These are phyloP conservation scores for Penicillium roqueforti DNA, from an alignment of 495 filamentous ascomycete species.

Conservation along the genomic window DNA sequence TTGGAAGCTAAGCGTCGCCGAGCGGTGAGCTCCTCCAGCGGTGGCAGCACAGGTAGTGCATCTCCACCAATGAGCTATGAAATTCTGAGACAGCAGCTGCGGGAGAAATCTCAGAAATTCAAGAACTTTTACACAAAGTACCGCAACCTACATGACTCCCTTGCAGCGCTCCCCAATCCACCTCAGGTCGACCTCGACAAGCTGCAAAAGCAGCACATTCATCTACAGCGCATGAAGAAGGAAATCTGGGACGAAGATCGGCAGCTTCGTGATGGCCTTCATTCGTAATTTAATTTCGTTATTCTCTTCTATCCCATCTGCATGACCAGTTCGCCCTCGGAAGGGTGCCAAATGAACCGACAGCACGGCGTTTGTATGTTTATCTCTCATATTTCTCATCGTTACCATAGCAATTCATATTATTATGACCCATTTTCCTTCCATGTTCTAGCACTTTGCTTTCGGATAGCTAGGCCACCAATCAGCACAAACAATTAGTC, in stretches of 20 bases:
- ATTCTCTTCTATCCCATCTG: conserved; percentile 4
- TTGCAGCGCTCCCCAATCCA: conserved; percentile 49
- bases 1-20: conserved; percentile 45
- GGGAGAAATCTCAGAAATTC: conserved; percentile 58
- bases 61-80: conserved; percentile 44
- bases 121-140: conserved; percentile 61
- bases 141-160: conserved; percentile 54
- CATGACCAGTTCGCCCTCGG: conserved; percentile 13
- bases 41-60: conserved; percentile 45
- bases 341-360: neutral
- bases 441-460: neutral
- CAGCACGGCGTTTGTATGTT: neutral
- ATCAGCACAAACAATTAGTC: neutral
- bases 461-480: neutral
- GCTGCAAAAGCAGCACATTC: conserved; percentile 57
- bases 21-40: conserved; percentile 42
- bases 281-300: conserved; percentile 14
- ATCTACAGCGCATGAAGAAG: conserved; percentile 59
- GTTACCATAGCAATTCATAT: neutral
- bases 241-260: conserved; percentile 56
- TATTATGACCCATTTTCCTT: neutral
- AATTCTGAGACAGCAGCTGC: conserved; percentile 35
- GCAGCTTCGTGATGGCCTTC: conserved; percentile 25
- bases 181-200: conserved; percentile 52
- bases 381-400: neutral